Percentiles rank a stretch among this genome's conserved stretches.
phyloP scores from a whole-genome alignment of 192 early-diverging fungal species.

The Chytriomyces sp. region DNA sequence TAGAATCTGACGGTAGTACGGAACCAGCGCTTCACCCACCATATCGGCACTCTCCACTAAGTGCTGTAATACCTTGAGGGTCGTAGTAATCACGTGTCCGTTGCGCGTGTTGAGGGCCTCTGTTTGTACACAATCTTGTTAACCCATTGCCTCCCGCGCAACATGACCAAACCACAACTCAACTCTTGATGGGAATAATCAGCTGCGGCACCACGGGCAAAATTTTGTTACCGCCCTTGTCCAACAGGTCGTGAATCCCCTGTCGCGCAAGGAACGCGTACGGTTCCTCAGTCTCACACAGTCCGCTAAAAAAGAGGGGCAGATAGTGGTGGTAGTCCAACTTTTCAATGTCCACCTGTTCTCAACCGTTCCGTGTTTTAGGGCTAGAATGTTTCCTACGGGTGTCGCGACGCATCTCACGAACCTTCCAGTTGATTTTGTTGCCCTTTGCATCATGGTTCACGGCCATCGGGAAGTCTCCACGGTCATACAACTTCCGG shows the following conservation, averaged over 20 bases:
- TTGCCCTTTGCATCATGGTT: slow-evolving; percentile 68
- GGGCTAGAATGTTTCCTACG: no score
- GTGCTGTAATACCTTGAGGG: slow-evolving; percentile 63
- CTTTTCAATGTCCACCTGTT: slow-evolving; percentile 64
- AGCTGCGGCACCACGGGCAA: slow-evolving; percentile 65
- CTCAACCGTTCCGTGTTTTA: no score
- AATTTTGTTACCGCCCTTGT: slow-evolving; percentile 64
- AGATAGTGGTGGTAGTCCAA: slow-evolving; percentile 69
- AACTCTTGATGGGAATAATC: slow-evolving; percentile 69
- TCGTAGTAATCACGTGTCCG: slow-evolving; percentile 64
- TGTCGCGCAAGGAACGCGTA: slow-evolving; percentile 65
- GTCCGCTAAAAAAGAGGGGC: slow-evolving; percentile 64
- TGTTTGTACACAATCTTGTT: slow-evolving; percentile 21
- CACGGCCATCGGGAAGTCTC: slow-evolving; percentile 65
- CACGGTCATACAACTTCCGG: slow-evolving; percentile 62
- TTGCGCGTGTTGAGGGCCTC: slow-evolving; percentile 70
- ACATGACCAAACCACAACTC: not conserved
- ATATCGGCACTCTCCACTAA: slow-evolving; percentile 66
- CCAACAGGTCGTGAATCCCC: slow-evolving; percentile 64
- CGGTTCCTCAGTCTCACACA: slow-evolving; percentile 67
- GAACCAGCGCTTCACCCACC: slow-evolving; percentile 67
- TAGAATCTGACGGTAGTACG: slow-evolving; percentile 65
- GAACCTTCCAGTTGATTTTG: slow-evolving; percentile 68
- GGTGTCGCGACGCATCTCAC: no score
- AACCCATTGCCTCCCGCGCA: not conserved